Evolutionary conservation across 345 rosid genomes (phyloP).

Genomic region (Kandelia obovata): DNA sequence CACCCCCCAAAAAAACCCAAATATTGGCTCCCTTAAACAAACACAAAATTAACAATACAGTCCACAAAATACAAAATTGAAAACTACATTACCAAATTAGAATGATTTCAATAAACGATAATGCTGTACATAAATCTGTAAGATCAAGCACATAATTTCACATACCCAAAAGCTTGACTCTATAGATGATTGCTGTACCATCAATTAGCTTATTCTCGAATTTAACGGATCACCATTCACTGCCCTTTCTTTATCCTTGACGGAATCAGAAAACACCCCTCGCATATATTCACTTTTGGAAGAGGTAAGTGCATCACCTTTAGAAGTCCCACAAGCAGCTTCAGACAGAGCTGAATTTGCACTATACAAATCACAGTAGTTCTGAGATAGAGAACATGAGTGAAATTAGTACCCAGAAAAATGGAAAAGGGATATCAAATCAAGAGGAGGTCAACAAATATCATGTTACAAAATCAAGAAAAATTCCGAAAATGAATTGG

Average conservation of each 20-base stretch:
- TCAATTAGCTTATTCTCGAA: conserved; percentile 90
- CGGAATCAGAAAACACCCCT: conserved; percentile 24
- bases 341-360: conserved; percentile 28
- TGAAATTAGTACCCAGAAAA: too few relatives aligned
- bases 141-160: neutral
- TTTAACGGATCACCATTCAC: conserved; percentile 36
- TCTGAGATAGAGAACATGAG: conserved; percentile 32
- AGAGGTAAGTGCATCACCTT: conserved; percentile 8
- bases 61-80: too few relatives aligned
- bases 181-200: conserved; percentile 85
- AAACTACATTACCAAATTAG: too few relatives aligned
- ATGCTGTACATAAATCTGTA: neutral
- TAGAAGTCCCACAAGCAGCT: conserved; percentile 21
- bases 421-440: too few relatives aligned
- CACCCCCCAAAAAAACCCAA: too few relatives aligned
- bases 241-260: conserved; percentile 34
- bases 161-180: conserved; percentile 93
- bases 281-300: conserved; percentile 31
- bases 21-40: too few relatives aligned
- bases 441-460: too few relatives aligned
- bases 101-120: neutral
- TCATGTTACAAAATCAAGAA: too few relatives aligned
- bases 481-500: too few relatives aligned
- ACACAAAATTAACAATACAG: too few relatives aligned
- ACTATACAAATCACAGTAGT: conserved; percentile 35